Percentiles rank a stretch among this genome's conserved stretches.
These are phyloP conservation scores for Capillidium heterosporum DNA, from an alignment of 371 early-diverging fungal genomes.

Conservation along the genomic window DNA sequence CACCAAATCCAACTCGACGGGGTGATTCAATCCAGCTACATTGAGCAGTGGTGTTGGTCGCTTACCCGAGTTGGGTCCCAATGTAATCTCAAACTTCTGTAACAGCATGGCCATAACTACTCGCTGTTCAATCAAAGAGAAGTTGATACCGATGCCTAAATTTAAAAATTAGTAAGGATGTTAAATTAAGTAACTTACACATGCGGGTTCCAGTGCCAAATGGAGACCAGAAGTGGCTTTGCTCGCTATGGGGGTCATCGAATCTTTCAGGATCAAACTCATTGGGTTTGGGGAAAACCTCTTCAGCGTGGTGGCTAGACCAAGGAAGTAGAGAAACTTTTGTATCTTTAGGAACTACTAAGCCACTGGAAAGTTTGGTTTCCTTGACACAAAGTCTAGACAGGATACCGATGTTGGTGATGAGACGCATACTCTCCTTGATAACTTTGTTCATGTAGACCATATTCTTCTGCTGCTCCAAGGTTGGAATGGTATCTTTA, in stretches of 20 bases:
- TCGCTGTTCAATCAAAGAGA: conserved; percentile 1
- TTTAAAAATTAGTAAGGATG: background rate
- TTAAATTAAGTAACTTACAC: background rate
- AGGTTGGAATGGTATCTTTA: conserved; percentile 11
- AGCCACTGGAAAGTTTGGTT: conserved; percentile 1
- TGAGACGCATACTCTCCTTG: conserved; percentile 21
- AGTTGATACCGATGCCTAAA: conserved; percentile 1
- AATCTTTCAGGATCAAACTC: conserved; percentile 13
- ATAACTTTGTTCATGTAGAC: conserved; percentile 20
- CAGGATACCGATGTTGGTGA: conserved; percentile 16
- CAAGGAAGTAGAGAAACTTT: conserved; percentile 3
- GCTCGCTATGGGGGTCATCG: conserved; percentile 5
- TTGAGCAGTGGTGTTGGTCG: too few species aligned
- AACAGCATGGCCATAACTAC: background rate
- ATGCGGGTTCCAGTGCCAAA: background rate
- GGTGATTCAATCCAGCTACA: too few species aligned
- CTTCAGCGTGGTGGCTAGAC: conserved; percentile 8
- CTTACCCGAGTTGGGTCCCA: conserved; percentile 6
- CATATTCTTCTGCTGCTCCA: conserved; percentile 16
- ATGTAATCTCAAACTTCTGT: conserved; percentile 5
- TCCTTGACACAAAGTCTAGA: conserved; percentile 2
- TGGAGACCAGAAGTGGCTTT: background rate
- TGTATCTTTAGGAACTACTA: conserved; percentile 6
- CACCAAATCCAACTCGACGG: too few species aligned
- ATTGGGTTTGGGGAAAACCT: conserved; percentile 10